Evolutionary conservation across 2,329 filamentous ascomycete species (phyloP), one percentile per base, ranked within the genome.

Genomic region (Neonectria faginata): DNA sequence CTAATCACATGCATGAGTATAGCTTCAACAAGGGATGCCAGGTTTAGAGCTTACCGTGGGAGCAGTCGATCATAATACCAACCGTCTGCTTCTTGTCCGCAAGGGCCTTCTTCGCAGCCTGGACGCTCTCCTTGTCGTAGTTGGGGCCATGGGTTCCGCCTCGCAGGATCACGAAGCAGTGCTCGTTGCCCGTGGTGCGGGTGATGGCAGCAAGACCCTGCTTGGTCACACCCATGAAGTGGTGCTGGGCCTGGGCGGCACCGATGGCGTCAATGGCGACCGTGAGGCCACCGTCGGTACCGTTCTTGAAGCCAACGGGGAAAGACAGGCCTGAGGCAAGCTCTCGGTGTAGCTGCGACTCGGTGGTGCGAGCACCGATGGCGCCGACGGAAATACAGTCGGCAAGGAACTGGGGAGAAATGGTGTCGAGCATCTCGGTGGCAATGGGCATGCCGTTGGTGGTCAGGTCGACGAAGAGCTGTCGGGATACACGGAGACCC

Each of bases 221-320:
- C 86, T 99, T 99, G 33, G 96, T 99, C 54, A 99, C 96, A 81
- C 94, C 95, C 86, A 99, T 92, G 86, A 99, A 99, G 84, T 97
- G 95, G 81, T 99, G 96, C 80, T 88, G 90, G n/a, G 91, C 86
- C 62, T 91, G 89, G 1, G 92, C 92, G 31, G 92, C 90, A 64
- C 95, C 96, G 78, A 98, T 97, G 36, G 96, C 96, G 78, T 99
- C 96, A 74, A 98, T 97, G 20, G 95, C 94, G 20, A 98, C 94
- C 29, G 89, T 89, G 61, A 99, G 84, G 73, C 91, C 93, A 45
- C 96, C 96, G 75, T 99, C 96, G 25, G 96, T 99, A 67, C 96
- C 96, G 81, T 99, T 99, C 89, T 99, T 99, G 91, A 97, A 99
- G 64, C 96, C 96, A 71, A 99, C 94, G 22, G 96, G 96, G 91